Base-by-base conservation (phyloP, 192 early-diverging fungal species). In the Helicostylum pulchrum region DNA sequence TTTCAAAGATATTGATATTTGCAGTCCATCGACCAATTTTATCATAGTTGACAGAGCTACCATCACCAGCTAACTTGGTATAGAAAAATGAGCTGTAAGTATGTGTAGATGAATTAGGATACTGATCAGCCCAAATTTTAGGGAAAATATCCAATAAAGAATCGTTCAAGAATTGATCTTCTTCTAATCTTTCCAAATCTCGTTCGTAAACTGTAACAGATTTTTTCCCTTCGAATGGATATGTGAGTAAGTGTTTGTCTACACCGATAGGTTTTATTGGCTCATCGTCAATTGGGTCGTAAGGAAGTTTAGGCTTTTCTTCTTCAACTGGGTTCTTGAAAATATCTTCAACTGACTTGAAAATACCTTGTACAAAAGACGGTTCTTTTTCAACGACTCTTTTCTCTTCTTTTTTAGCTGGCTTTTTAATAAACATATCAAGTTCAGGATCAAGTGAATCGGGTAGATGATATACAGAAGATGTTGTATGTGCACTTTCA, bases 31-130 rank as follows among this genome's bases (percentile, higher is more conserved):
- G 19, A 5, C 23, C 39, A 14, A 59, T 42, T 5, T 42, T 45
- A 14, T 59, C 20, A 43, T 45, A 42, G 20, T 59, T 42, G 21
- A 59, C 19, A 10, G 17, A 42, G 6, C 42, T 45, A 20, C 21
- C 21, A 11, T 31, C 39, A 23, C 19, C 21, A 5, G 17, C 39
- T n/a, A 59, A 10, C 6, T 42, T 39, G 39, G 57, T 59, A 59
- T 59, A 59, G 14, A 59, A 59, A 3, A 59, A 21, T 1, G 57
- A 59, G 12, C 57, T 59, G 21, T 44, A 59, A 12, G 57, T 59
- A 26, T 59, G 43, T 59, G 36, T 26, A 26, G 20, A 42, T 3
- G 36, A 8, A 9, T 45, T 20, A 23, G 57, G 20, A 45, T 45
- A 11, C 7, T 42, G n/a, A 7, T 59, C 57, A 45, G 39, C 39